A percentile compares a stretch with the other conserved stretches of the same genome.
Conservation (phyloP, 2,329 filamentous ascomycete species). For the Pestalotiopsis sp. region DNA sequence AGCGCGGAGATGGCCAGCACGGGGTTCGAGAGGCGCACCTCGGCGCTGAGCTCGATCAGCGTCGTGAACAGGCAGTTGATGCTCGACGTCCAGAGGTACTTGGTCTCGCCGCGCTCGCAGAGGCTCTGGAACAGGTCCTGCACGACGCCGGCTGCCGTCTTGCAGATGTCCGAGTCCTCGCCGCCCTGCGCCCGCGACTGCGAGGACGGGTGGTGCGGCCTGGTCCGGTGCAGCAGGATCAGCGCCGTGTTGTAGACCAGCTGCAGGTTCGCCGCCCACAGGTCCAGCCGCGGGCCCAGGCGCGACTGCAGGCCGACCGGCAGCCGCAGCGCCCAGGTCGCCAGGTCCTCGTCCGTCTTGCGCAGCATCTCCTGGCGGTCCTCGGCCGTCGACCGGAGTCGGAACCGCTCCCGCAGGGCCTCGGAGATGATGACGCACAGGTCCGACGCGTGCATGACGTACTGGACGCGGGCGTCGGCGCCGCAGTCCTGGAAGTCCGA, state of each 20-base stretch:
- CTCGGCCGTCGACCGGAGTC: conserved; percentile 4
- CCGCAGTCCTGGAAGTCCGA: conserved; percentile 17
- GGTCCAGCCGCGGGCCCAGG: conserved; percentile 3
- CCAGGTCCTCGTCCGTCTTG: conserved; percentile 20
- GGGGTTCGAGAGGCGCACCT: conserved; percentile 23
- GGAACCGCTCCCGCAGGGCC: conserved; percentile 16
- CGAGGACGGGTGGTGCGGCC: neutral
- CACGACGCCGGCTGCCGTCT: conserved; percentile 17
- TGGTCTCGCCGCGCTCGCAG: conserved; percentile 14
- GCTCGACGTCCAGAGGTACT: conserved; percentile 17
- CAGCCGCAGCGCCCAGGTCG: conserved; percentile 19
- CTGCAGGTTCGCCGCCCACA: conserved; percentile 18
- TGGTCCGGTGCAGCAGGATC: conserved; percentile 17
- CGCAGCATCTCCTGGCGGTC: conserved; percentile 5
- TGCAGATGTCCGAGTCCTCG: conserved; percentile 20
- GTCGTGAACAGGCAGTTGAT: conserved; percentile 22
- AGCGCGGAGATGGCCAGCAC: conserved; percentile 24
- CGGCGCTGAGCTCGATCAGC: conserved; percentile 25
- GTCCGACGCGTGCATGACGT: conserved; percentile 15
- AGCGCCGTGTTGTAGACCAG: conserved; percentile 19
- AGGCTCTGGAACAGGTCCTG: conserved; percentile 18
- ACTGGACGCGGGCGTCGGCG: neutral
- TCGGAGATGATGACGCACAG: conserved; percentile 13
- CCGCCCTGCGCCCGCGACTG: neutral
- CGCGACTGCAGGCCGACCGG: conserved; percentile 13